Base-by-base conservation (phyloP, 495 filamentous ascomycete species). In the Aspergillus sclerotiicarbonarius region DNA sequence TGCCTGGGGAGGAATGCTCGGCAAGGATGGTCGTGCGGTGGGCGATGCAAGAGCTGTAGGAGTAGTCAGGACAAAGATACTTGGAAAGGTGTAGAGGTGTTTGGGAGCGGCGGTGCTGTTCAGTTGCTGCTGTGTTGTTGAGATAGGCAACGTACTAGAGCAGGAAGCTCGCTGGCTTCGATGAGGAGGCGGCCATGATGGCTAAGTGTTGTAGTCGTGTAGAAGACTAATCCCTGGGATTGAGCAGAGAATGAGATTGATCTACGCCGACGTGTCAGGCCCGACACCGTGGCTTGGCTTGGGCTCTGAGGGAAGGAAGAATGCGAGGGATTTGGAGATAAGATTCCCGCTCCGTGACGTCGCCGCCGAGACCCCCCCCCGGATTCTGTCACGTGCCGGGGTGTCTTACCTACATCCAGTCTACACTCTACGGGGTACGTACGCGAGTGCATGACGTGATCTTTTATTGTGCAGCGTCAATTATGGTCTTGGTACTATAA, bases 21-120 rank as follows among this genome's bases (percentile, higher is more conserved):
- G 88, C 79, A 45, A 98, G 86, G 73, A 98, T 96, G 39, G 93
- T 97, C 54, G 86, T 87, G 64, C 91, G 84, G 75, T 96, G 84
- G 32, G 92, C 90, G 64, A 97, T 92, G 78, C 92, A 96, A 66
- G 91, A 84, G 78, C 91, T 96, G 69, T 25, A 5, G 25, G 32
- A 50, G 16, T 33, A 20, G 20, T 32, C 18, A 16, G 52, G 9
- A 6, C 4, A 33, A 19, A 39, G 25, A 12, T 32, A 18, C 6
- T 51, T 57, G 50, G 65, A 68, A 63, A 63, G 64, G 54, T 51
- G 59, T 53, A 20, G 37, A 20, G 51, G 25, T 52, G 46, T 37
- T 39, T 12, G 32, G 25, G 16, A 19, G 9, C 25, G 19, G 15
- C 39, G 39, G 15, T 47, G 21, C 20, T 46, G 29, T 25, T 25